Conservation (phyloP, 176 grass and related monocot species). For the Typha latifolia region DNA sequence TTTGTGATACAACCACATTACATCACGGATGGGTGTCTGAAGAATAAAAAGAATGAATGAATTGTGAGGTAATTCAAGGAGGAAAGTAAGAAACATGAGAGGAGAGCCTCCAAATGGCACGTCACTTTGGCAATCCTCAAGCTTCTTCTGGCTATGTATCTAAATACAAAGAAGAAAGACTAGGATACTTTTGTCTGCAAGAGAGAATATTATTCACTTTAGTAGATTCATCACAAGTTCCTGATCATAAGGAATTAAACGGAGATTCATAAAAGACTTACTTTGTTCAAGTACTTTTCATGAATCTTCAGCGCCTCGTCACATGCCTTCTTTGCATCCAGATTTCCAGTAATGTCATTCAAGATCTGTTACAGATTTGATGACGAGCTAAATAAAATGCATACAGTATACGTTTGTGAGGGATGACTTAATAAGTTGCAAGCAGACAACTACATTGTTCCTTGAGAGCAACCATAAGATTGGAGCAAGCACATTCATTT, state of each 20-base stretch:
- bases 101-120: background rate
- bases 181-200: background rate
- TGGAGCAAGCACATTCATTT: no score
- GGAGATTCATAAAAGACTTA: background rate
- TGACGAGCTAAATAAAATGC: background rate
- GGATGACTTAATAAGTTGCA: no score
- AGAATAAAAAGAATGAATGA: background rate
- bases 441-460: no score
- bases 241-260: background rate
- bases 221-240: background rate
- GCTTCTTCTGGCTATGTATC: background rate
- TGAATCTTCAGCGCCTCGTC: slow-evolving; percentile 19
- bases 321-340: slow-evolving; percentile 25
- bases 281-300: slow-evolving; percentile 13
- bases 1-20: no score
- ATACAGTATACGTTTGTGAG: no score
- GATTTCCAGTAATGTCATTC: slow-evolving; percentile 22
- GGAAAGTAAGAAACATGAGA: background rate
- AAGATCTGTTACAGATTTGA: slow-evolving; percentile 1
- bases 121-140: background rate
- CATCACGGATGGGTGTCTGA: background rate
- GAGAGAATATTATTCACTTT: background rate
- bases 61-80: background rate
- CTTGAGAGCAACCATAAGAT: no score
- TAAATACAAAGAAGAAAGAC: background rate